Conservation (phyloP, 192 early-diverging fungal genomes). For the Pecoramyces ruminantium region DNA sequence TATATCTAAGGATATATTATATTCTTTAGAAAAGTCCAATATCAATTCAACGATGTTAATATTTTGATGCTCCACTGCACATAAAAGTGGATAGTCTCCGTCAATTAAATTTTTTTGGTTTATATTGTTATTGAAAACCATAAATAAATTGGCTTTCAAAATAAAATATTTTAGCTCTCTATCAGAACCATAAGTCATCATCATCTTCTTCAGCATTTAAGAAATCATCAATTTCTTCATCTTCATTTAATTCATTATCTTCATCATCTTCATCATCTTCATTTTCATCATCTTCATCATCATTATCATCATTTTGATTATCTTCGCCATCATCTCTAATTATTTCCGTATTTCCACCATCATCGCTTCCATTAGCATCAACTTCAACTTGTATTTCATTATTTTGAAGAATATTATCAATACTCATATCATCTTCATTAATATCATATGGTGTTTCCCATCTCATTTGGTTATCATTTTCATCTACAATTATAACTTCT, state of each 20-base stretch:
- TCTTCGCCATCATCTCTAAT: slow-evolving; percentile 16
- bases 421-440: slow-evolving; percentile 12
- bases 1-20: too few relatives aligned
- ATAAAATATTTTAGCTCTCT: too few relatives aligned
- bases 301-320: slow-evolving; percentile 28
- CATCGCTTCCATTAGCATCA: slow-evolving; percentile 11
- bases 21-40: too few relatives aligned
- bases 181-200: too few relatives aligned
- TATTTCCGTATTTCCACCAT: neutral
- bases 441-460: neutral
- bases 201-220: slow-evolving; percentile 21
- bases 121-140: too few relatives aligned
- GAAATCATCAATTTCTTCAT: slow-evolving; percentile 19
- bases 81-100: too few relatives aligned
- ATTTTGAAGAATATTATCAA: slow-evolving; percentile 15
- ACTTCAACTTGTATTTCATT: slow-evolving; percentile 21
- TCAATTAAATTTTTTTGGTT: too few relatives aligned
- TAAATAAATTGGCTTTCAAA: too few relatives aligned
- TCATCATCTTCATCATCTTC: slow-evolving; percentile 34
- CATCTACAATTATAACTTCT: slow-evolving; percentile 4
- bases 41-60: too few relatives aligned
- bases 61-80: too few relatives aligned
- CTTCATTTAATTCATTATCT: slow-evolving; percentile 24
- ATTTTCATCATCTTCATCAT: slow-evolving; percentile 30
- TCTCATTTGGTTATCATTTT: slow-evolving; percentile 4